Base-by-base conservation (phyloP, 495 filamentous ascomycete genomes). In the Penicillium salamii region DNA sequence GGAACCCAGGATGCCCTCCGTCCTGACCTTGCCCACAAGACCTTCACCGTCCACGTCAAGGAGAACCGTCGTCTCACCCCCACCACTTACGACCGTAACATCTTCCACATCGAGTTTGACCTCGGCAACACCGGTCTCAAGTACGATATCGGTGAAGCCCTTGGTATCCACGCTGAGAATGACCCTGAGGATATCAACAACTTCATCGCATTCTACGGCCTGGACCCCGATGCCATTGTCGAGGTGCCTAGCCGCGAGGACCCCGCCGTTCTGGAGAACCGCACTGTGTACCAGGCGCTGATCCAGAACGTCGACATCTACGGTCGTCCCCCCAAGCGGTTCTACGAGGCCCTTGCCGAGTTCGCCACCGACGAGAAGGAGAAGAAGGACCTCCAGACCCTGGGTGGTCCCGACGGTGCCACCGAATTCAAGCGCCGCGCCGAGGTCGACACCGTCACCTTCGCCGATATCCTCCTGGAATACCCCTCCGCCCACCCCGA, bases 71-170 rank as follows among this genome's bases (percentile, higher is more conserved):
- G 93, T 36, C 80, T 98, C 37, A 98, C 93, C 0, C 93, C 93
- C 15, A 58, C 68, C 37, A 85, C 86, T 9, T 98, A 98, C 67
- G 92, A 96, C 66, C 89, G 93, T 26, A 97, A 98, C 76, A 97
- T 98, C 69, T 98, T 98, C 86, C 93, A 98, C 74, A 97, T 98
- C 55, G 93, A 98, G 69, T 98, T 98, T 62, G 93, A 97, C 65
- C 81, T 97, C 15, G 91, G 90, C 40, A 72, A 84, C 57, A 93
- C 91, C 29, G 91, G 90, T 36, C 83, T 98, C 49, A 93, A 79
- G 18, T 98, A 98, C 68, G 89, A 95, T 54, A 97, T 98, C 63
- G 93, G 93, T 44, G 95, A 98, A 70, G 93, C 93, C n/a, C 86
- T 98, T 8, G 93, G 93, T 55, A 90, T 98, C 49, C 93, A 98